Base-by-base conservation (phyloP, 768 basidiomycete species). In the Clavulina sp. region DNA sequence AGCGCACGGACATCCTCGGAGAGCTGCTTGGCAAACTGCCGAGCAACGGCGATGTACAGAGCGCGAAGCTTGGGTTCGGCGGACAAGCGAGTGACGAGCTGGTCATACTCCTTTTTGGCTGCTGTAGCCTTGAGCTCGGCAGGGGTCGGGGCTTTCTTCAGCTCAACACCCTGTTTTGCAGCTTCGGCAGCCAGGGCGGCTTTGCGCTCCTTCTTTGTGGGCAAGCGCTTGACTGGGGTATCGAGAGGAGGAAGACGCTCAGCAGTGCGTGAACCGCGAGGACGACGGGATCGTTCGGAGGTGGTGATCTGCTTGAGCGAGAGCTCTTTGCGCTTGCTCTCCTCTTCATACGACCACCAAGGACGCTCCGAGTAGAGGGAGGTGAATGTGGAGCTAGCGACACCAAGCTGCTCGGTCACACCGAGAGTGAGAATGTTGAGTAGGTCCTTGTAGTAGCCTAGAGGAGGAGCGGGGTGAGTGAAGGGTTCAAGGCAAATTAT, bases 391-490 rank as follows among this genome's bases (percentile, higher is more conserved):
- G 28, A 13, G 31, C 13, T 51, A 0, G 56, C 36, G 29, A 50
- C 33, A 28, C 34, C 50, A 21, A 83, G 69, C 54, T 81, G 67
- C 52, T 70, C 73, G 16, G 70, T 61, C 1, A 75, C 68, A 7
- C 76, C 77, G 28, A 84, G 69, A 3, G 74, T 70, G 3, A 84
- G 66, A 47, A 84, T 76, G 49, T 81, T 78, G 49, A 81, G 70
- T 21, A 83, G 68, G 57, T 84, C 82, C 59, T 85, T 83, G 77
- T 79, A 84, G 58, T 78, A 81, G 0, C 81, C 81, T 47, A 84
- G 81, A 3, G 69, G 54, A 19, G 57, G 50, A 30, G 59, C 56
- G 4, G n/a, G n/a, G n/a, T n/a, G n/a, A n/a, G n/a, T n/a, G n/a
- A n/a, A n/a, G n/a, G n/a, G n/a, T n/a, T n/a, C n/a, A n/a, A n/a